Conservation (phyloP, 1,139 yeast species). For the Debaryomycetaceae sp. region DNA sequence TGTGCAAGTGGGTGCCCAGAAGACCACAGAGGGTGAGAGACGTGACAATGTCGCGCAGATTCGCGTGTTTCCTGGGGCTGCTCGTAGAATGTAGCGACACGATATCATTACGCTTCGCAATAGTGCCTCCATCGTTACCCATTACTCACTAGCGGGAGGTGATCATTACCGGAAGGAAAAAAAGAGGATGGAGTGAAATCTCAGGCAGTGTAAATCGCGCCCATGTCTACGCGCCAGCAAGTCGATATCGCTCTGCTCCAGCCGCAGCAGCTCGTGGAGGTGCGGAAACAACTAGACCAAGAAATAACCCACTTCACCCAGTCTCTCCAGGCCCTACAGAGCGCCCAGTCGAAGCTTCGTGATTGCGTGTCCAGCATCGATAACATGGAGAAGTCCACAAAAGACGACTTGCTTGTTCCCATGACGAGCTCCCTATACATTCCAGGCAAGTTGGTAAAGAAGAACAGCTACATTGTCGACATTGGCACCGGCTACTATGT, state of each 20-base stretch:
- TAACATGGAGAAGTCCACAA: constrained; percentile 36
- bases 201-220: constrained; percentile 1
- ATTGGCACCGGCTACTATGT: constrained; percentile 95
- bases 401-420: constrained; percentile 65
- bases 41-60: background rate
- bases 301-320: constrained; percentile 80
- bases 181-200: background rate
- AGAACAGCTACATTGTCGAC: constrained; percentile 73
- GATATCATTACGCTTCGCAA: constrained; percentile 35
- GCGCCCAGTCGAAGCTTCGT: constrained; percentile 73
- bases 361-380: constrained; percentile 73
- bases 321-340: constrained; percentile 71
- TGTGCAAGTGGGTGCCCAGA: constrained; percentile 16
- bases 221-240: constrained; percentile 4
- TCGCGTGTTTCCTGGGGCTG: background rate
- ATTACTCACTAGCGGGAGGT: constrained; percentile 8
- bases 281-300: constrained; percentile 74
- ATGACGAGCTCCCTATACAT: constrained; percentile 81
- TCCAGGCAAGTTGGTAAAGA: constrained; percentile 64
- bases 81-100: constrained; percentile 13
- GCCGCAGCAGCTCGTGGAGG: constrained; percentile 76
- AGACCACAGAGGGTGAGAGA: constrained; percentile 13
- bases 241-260: constrained; percentile 60
- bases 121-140: constrained; percentile 46
- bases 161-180: background rate